Conservation (phyloP, 2,329 filamentous ascomycete species). For the Trichoderma semiorbis region DNA sequence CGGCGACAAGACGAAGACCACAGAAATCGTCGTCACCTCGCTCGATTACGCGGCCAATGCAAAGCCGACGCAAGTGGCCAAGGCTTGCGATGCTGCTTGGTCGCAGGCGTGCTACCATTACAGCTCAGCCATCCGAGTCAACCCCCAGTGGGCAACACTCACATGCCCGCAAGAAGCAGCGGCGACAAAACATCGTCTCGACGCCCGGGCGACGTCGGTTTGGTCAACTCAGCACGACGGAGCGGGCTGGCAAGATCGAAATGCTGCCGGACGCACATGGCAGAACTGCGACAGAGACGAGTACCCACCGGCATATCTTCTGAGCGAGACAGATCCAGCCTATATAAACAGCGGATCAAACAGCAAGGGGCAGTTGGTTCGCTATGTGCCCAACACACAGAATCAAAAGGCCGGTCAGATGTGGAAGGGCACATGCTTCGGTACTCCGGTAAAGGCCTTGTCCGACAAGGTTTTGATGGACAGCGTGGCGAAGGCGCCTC, state of each 20-base stretch:
- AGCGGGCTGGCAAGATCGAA: not conserved
- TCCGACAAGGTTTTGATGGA: not conserved
- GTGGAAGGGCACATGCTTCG: not conserved
- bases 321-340: not conserved
- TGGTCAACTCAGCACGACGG: not conserved
- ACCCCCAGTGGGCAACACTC: not conserved
- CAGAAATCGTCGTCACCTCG: not conserved
- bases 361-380: not conserved
- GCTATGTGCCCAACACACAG: not conserved
- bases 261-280: not conserved
- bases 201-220: not conserved
- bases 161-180: not conserved
- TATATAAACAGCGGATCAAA: not conserved
- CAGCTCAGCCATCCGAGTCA: not conserved
- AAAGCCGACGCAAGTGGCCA: not conserved
- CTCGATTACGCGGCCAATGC: not conserved
- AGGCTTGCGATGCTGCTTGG: not conserved
- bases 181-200: not conserved
- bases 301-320: not conserved
- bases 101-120: not conserved
- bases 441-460: not conserved
- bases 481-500: not conserved
- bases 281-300: not conserved
- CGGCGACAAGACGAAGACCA: not conserved
- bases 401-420: not conserved